Base-by-base conservation (phyloP, 768 basidiomycete genomes). In the Kwoniella pini region DNA sequence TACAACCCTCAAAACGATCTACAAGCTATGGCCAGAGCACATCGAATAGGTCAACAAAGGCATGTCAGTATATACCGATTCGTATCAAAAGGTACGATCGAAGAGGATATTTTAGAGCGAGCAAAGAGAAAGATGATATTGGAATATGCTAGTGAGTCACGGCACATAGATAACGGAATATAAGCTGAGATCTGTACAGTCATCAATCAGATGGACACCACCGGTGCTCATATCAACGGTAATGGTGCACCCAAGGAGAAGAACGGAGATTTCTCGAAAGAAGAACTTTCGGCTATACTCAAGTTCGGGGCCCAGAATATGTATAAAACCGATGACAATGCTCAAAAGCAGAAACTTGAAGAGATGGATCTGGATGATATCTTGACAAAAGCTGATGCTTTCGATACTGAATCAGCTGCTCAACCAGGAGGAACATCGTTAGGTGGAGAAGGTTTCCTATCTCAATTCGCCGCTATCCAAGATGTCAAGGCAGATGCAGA, bases 181-280 rank as follows among this genome's bases (percentile, higher is more conserved):
- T 4, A 7, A 15, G 33, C 60, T 40, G 54, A 56, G 55, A 43
- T 28, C 36, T n/a, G 7, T 11, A n/a, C 77, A 96, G 93, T 99
- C 81, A 97, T 99, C 82, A 96, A 97, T 80, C 95, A 98, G 81
- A 96, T 98, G 90, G 96, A 99, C 80, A 99, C 96, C 22, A 93
- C 94, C 40, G 96, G 97, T 67, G 90, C 91, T 42, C 91, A 97
- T 80, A 86, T 99, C 54, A 73, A 71, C 38, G 88, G 89, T 57
- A 92, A 91, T 72, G 83, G 84, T 19, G 79, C 77, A 28, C 79
- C 83, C 28, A 82, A 83, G 69, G 69, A 71, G 28, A 69, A 77
- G 61, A 67, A 65, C 21, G 70, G 67, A 45, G 78, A 80, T 21
- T 77, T 79, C 62, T 80, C 80, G 80, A 96, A 94, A 80, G 96